Base-by-base conservation (phyloP, 2,329 filamentous ascomycete genomes). In the Paramyrothecium sp. region DNA sequence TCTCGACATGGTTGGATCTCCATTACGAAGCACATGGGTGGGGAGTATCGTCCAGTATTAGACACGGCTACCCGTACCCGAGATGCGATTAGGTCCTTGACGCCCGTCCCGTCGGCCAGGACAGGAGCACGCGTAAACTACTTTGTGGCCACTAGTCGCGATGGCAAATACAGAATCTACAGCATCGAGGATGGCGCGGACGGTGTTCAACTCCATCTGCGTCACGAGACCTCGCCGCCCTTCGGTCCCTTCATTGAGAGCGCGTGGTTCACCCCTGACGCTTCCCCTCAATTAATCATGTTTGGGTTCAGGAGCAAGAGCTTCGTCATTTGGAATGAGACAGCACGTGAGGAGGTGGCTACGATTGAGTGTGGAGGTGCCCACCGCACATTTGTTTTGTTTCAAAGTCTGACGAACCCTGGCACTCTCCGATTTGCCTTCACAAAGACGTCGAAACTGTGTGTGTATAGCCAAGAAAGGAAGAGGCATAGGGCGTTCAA, bases 291-390 rank as follows among this genome's bases (percentile, higher is more conserved):
- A 51, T 76, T 97, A 1, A 77, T 92, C 26, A 76, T 96, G 13
- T 90, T 88, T 69, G 94, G 94, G 3, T 98, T 97, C 74, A 86
- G 85, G 56, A 87, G 89, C 68, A 91, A 87, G 60, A 79, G 86
- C 51, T 96, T 98, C 67, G 78, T 96, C 13, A 82, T 94, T 11
- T 95, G 91, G 85, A 91, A 97, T 69, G 87, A 90, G 68, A 87
- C 85, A 0, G 78, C 77, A 2, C 86, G 91, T 58, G 82, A 85
- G 56, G 89, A 94, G 65, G 72, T 94, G 17, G 83, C 89, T 55
- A 81, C 79, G 1, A 80, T 96, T 30, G 87, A 92, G 52, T 97
- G 94, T 68, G 94, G 93, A 56, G 94, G 94, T 34, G 88, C 87
- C 0, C 92, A 97, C 68, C 84, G 94, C 55, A 87, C 83, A 33